Evolutionary conservation across 108 stramenopile genomes (phyloP).

Genomic region (Seminavis robusta): DNA sequence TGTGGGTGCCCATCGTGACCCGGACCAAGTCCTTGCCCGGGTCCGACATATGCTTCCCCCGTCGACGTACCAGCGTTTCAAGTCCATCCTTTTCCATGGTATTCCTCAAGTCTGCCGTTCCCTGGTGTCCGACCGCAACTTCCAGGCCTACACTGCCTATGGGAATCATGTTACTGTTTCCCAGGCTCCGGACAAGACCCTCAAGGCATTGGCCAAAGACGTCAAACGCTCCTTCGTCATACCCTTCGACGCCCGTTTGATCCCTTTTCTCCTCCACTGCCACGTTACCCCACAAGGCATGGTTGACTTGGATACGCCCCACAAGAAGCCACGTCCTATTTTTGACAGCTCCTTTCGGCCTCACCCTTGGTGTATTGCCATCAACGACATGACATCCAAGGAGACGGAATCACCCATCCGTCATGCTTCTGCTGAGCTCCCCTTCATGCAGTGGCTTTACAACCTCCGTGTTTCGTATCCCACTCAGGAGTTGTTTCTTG

Average conservation of each 20-base stretch:
- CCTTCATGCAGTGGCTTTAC: constrained; percentile 1
- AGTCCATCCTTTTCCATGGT: no score
- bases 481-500: background rate
- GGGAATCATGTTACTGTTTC: constrained; percentile 12
- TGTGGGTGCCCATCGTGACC: no score
- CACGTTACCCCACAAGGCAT: constrained; percentile 6
- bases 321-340: no score
- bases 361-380: background rate
- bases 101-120: no score
- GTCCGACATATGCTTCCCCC: no score
- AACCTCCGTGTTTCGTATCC: constrained; percentile 14
- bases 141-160: constrained; percentile 5
- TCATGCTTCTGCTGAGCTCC: no score
- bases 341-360: background rate
- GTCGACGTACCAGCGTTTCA: no score
- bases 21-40: no score
- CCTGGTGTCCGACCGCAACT: constrained; percentile 12
- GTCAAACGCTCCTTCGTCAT: background rate
- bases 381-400: constrained; percentile 14
- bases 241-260: background rate
- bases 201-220: constrained; percentile 4
- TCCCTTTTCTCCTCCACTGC: background rate
- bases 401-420: background rate
- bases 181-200: background rate
- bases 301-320: background rate